Evolutionary conservation across 805 yeast genomes (phyloP).

Genomic region (Candida cerambycidarum): DNA sequence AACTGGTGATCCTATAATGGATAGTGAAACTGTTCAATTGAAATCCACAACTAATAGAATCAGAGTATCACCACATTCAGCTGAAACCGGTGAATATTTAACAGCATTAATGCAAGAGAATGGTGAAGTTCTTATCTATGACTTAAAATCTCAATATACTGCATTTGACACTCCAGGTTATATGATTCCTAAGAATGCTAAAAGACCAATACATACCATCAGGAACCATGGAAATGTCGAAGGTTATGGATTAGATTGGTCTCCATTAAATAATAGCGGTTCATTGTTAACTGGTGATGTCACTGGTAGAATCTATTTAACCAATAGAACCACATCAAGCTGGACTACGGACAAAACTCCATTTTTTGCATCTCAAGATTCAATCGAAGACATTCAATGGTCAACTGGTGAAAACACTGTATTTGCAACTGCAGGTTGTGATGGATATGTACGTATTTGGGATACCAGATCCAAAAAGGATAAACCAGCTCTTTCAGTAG

Average conservation of each 20-base stretch:
- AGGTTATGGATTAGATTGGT: slow-evolving; percentile 97
- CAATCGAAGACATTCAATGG: slow-evolving; percentile 98
- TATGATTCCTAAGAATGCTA: slow-evolving; percentile 70
- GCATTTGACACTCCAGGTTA: slow-evolving; percentile 90
- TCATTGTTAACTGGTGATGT: slow-evolving; percentile 86
- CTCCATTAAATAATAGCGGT: slow-evolving; percentile 79
- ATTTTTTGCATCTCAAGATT: slow-evolving; percentile 63
- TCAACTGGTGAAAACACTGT: slow-evolving; percentile 89
- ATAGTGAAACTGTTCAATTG: slow-evolving; percentile 75
- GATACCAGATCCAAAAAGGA: slow-evolving; percentile 93
- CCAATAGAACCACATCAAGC: slow-evolving; percentile 69
- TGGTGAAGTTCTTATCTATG: slow-evolving; percentile 87
- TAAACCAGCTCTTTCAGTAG: slow-evolving; percentile 82
- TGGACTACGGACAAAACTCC: slow-evolving; percentile 90
- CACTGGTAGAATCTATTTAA: slow-evolving; percentile 76
- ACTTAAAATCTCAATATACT: slow-evolving; percentile 72
- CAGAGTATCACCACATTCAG: slow-evolving; percentile 77
- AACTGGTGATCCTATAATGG: slow-evolving; percentile 82
- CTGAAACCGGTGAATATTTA: slow-evolving; percentile 71
- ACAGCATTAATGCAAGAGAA: slow-evolving; percentile 87
- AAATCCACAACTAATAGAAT: slow-evolving; percentile 86
- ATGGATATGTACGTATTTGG: slow-evolving; percentile 92
- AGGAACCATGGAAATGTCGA: slow-evolving; percentile 90
- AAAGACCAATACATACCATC: slow-evolving; percentile 80
- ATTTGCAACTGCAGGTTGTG: slow-evolving; percentile 92